Evolutionary conservation across 176 grass and related monocot species (phyloP).

Genomic region (Ensete ventricosum): DNA sequence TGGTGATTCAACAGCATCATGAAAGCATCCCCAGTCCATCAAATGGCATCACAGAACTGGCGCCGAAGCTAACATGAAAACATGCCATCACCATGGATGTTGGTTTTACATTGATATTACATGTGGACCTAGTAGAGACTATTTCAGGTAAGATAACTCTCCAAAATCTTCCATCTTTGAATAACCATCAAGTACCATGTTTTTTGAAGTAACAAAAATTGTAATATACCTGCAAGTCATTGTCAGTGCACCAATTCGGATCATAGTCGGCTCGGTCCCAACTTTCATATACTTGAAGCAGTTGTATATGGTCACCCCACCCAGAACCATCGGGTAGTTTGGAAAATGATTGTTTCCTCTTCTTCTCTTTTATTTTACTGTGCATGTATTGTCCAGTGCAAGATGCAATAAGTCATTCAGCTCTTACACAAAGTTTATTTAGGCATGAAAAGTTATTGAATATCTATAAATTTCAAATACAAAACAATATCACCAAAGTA

Average conservation of each 20-base stretch:
- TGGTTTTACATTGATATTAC: not conserved
- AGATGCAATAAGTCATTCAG: not conserved
- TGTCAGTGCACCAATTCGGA: slow-evolving; percentile 72
- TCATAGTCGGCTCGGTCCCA: slow-evolving; percentile 82
- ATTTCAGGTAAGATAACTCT: not conserved
- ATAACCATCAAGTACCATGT: slow-evolving; percentile 2
- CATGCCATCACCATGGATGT: not conserved
- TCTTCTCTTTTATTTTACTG: slow-evolving; percentile 64
- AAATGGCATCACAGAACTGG: not conserved
- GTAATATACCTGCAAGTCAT: slow-evolving; percentile 69
- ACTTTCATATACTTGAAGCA: slow-evolving; percentile 93
- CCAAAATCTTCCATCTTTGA: too few species aligned
- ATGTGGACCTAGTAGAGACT: not conserved
- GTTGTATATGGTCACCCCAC: slow-evolving; percentile 93
- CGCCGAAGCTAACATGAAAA: not conserved
- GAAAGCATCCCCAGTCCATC: not conserved
- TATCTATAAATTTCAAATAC: not conserved
- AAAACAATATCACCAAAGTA: not conserved
- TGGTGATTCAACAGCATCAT: not conserved
- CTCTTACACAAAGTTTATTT: not conserved
- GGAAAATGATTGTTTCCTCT: slow-evolving; percentile 53
- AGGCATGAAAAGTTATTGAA: not conserved
- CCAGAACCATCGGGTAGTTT: slow-evolving; percentile 85
- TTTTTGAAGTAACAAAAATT: not conserved
- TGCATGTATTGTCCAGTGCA: slow-evolving; percentile 19